Evolutionary conservation across 2,329 filamentous ascomycete species (phyloP).

Genomic region (Colletotrichum trifolii): DNA sequence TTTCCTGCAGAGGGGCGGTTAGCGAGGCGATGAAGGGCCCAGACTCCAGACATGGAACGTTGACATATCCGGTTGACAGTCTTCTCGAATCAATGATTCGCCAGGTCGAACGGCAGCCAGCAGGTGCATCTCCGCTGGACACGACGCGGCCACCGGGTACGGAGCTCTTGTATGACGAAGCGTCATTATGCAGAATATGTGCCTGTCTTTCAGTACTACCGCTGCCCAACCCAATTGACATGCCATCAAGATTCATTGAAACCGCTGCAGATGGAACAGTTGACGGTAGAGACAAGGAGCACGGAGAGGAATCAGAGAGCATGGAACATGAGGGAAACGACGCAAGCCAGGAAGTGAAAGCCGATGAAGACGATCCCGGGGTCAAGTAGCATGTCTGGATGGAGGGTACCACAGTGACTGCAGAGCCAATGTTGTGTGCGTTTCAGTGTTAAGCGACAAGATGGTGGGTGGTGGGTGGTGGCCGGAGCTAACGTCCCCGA

Average conservation of each 20-base stretch:
- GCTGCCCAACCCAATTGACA: not conserved
- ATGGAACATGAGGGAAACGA: not conserved
- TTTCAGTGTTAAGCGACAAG: not conserved
- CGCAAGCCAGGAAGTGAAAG: no score
- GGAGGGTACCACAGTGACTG: constrained; percentile 1
- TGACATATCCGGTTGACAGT: not conserved
- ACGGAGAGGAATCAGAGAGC: not conserved
- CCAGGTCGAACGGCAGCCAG: no score
- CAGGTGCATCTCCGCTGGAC: no score
- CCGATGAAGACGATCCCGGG: not conserved
- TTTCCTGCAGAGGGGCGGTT: not conserved
- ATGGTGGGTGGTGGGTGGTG: not conserved
- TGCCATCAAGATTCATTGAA: not conserved
- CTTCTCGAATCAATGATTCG: no score
- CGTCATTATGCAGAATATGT: no score
- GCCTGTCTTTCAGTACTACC: no score
- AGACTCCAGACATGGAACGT: not conserved
- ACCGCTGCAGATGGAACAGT: no score
- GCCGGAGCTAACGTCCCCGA: not conserved
- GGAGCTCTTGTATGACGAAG: no score
- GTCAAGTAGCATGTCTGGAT: constrained; percentile 3
- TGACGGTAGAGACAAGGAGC: no score
- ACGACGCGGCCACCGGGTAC: no score
- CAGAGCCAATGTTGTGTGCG: not conserved
- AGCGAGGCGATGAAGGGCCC: not conserved